Evolutionary conservation across 1,284 basidiomycete genomes (phyloP), one percentile per base, ranked within the genome.

Genomic region (Austropuccinia psidii): DNA sequence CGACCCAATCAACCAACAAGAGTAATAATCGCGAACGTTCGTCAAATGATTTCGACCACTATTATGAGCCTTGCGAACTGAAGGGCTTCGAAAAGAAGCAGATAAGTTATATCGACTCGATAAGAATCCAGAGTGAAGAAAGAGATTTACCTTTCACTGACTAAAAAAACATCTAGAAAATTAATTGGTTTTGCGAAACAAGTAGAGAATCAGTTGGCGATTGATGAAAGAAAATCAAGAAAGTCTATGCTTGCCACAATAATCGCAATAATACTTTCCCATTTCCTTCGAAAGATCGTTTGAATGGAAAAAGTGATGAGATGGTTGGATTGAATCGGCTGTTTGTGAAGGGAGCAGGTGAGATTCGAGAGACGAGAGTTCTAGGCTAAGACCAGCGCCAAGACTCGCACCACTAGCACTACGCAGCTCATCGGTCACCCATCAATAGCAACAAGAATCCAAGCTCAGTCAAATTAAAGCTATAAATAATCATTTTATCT

Each of bases 41-140:
- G 91, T 85, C 50, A 98, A 85, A 80, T 98, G 95, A 82, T 98
- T 98, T 75, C 94, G 86, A 75, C 95, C 95, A 76, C 89, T 92
- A 83, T 98, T 98, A 82, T 98, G 95, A 58, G 95, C 95, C 83
- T 97, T 97, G 77, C 95, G 90, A 41, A 98, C 95, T 91, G 80
- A 72, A 60, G 69, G 67, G 33, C 39, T 65, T 37, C n/a, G 6
- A 21, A 41, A 37, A 21, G 21, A 39, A 29, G 9, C 45, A 11
- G 45, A 37, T 13, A 7, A 35, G 31, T n/a, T 27, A 43, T 66
- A 37, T 54, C 50, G 69, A 24, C 64, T 35, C 41, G 47, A 24
- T 65, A 60, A 60, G 47, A 41, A 33, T 35, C 19, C 21, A n/a
- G n/a, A 15, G 37, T 15, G 27, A 37, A 29, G 21, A 58, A 29